These are phyloP conservation scores for Neonectria magnoliae DNA, from an alignment of 2,329 filamentous ascomycete species.

Conservation along the genomic window DNA sequence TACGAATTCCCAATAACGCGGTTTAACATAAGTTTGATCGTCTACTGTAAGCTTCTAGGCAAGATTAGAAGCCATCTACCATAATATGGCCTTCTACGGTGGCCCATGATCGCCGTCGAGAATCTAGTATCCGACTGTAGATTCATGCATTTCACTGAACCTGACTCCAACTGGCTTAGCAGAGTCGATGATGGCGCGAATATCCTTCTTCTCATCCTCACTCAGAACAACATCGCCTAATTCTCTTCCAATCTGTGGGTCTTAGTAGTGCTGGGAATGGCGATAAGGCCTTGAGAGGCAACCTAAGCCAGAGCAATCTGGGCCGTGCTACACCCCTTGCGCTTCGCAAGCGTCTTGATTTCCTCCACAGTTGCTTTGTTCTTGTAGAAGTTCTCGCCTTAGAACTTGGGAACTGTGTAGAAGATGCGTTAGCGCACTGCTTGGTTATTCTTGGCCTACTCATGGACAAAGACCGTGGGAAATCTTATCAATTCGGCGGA, in stretches of 20 bases:
- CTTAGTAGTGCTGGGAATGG: slow-evolving; percentile 59
- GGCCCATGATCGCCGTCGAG: no score
- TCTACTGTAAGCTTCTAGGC: no score
- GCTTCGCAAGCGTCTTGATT: slow-evolving; percentile 50
- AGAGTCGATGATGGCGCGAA: slow-evolving; percentile 51
- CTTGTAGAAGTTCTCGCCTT: slow-evolving; percentile 57
- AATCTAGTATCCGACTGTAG: neutral
- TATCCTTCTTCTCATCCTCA: slow-evolving; percentile 50
- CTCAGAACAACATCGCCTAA: slow-evolving; percentile 50
- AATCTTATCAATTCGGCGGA: slow-evolving; percentile 49
- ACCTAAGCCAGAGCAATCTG: slow-evolving; percentile 55
- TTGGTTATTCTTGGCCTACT: neutral
- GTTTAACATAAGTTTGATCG: no score
- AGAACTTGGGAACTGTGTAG: slow-evolving; percentile 45
- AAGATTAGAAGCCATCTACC: no score
- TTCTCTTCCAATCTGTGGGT: slow-evolving; percentile 51
- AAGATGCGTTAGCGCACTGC: neutral
- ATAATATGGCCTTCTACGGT: no score
- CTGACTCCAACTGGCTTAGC: neutral
- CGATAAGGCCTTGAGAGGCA: slow-evolving; percentile 52
- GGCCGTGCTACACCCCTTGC: slow-evolving; percentile 44
- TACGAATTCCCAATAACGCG: no score
- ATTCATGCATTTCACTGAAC: neutral
- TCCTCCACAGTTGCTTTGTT: slow-evolving; percentile 54
- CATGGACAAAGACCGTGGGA: no score